Percentiles rank a stretch among this genome's conserved stretches.
These are phyloP conservation scores for Penicillium paradoxum DNA, from an alignment of 495 filamentous ascomycete species.

Conservation along the genomic window DNA sequence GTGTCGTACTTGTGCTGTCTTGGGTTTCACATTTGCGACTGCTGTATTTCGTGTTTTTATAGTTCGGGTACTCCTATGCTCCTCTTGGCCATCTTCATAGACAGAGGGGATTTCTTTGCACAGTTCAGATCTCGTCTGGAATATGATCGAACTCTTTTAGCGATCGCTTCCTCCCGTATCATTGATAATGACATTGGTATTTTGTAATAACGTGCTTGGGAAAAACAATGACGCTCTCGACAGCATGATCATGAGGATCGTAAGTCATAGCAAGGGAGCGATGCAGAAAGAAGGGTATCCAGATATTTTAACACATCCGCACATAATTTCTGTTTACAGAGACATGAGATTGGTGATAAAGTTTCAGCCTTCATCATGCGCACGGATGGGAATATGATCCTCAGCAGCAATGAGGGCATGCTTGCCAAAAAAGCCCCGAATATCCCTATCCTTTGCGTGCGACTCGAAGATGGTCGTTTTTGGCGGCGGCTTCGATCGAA, in stretches of 20 bases:
- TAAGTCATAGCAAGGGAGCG: background rate
- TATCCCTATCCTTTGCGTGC: slow-evolving; percentile 18
- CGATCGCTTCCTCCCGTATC: slow-evolving; percentile 33
- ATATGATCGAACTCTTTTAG: slow-evolving; percentile 21
- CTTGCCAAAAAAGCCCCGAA: slow-evolving; percentile 9
- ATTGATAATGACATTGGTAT: slow-evolving; percentile 21
- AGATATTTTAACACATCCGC: background rate
- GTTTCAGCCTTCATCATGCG: slow-evolving; percentile 5
- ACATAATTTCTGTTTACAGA: background rate
- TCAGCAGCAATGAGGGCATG: background rate
- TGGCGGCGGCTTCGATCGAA: slow-evolving; percentile 60
- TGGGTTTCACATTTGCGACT: slow-evolving; percentile 11
- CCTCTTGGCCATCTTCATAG: slow-evolving; percentile 15
- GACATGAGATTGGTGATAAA: too few relatives aligned
- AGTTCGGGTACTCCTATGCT: slow-evolving; percentile 18
- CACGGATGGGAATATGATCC: slow-evolving; percentile 14
- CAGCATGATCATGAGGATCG: slow-evolving; percentile 8
- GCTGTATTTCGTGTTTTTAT: slow-evolving; percentile 22
- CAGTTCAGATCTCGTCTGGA: slow-evolving; percentile 16
- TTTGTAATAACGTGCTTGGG: slow-evolving; percentile 14
- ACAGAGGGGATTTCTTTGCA: slow-evolving; percentile 19
- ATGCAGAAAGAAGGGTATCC: background rate
- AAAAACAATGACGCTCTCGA: slow-evolving; percentile 10
- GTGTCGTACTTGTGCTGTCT: background rate
- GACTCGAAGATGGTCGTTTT: slow-evolving; percentile 53